Conservation (phyloP, 352 stramenopile genomes). For the Globisporangium iwayamae region DNA sequence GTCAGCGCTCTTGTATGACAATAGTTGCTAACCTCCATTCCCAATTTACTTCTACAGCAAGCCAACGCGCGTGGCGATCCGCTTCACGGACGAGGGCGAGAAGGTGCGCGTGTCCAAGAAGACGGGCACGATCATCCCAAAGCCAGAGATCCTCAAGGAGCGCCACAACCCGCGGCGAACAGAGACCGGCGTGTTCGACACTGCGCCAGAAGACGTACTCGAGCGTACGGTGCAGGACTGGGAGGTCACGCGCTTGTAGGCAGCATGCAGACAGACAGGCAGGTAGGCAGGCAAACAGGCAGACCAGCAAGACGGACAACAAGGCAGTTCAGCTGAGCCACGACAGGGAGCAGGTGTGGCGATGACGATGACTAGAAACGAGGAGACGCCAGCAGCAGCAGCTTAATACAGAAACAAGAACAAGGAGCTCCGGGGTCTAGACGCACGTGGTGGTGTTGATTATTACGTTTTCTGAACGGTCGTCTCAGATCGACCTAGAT, state of each 20-base stretch:
- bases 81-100: slow-evolving; percentile 90
- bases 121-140: slow-evolving; percentile 94
- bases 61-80: slow-evolving; percentile 71
- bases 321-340: neutral
- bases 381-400: slow-evolving; percentile 1
- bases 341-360: neutral
- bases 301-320: too few species aligned
- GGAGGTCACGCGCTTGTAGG: slow-evolving; percentile 69
- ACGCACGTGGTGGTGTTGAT: neutral
- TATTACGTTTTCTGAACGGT: too few species aligned
- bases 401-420: slow-evolving; percentile 3
- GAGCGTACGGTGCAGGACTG: slow-evolving; percentile 77
- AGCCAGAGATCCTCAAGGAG: slow-evolving; percentile 89
- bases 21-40: too few species aligned
- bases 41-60: slow-evolving; percentile 30
- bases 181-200: slow-evolving; percentile 83
- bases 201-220: slow-evolving; percentile 70
- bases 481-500: too few species aligned
- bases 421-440: neutral
- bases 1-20: too few species aligned
- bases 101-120: slow-evolving; percentile 95
- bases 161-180: slow-evolving; percentile 77
- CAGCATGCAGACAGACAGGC: neutral
- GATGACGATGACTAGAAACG: neutral
- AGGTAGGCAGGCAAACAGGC: neutral